These are phyloP conservation scores for Gnomoniopsis sp. DNA, from an alignment of 2,329 filamentous ascomycete genomes.

Conservation along the genomic window DNA sequence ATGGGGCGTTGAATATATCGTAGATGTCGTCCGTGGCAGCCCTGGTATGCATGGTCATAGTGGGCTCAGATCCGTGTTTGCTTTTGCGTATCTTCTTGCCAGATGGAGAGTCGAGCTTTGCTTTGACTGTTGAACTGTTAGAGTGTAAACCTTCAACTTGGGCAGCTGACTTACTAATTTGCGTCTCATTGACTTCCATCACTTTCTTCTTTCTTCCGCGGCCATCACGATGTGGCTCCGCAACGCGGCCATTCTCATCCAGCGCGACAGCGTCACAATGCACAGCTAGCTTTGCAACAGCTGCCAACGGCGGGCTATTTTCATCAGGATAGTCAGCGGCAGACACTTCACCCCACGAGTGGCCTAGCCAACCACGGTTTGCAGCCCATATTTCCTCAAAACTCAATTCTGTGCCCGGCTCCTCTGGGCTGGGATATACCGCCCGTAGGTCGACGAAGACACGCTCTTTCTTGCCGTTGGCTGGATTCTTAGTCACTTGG, in stretches of 20 bases:
- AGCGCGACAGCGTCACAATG: slow-evolving; percentile 43
- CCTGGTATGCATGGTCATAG: slow-evolving; percentile 94
- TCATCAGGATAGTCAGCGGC: slow-evolving; percentile 20
- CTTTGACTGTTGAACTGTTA: slow-evolving; percentile 66
- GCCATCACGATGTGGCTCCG: slow-evolving; percentile 42
- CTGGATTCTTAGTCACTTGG: slow-evolving; percentile 78
- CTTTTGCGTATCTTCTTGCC: slow-evolving; percentile 81
- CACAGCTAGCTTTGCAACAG: slow-evolving; percentile 37
- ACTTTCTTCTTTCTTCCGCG: slow-evolving; percentile 70
- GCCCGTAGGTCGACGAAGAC: slow-evolving; percentile 84
- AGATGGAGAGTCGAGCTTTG: slow-evolving; percentile 86
- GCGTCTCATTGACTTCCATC: slow-evolving; percentile 85
- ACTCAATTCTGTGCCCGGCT: slow-evolving; percentile 71
- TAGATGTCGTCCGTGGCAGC: slow-evolving; percentile 98
- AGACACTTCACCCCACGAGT: slow-evolving; percentile 46
- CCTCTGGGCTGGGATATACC: slow-evolving; percentile 75
- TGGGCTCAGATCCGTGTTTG: slow-evolving; percentile 69
- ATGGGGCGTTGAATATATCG: slow-evolving; percentile 89
- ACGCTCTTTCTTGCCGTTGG: slow-evolving; percentile 78
- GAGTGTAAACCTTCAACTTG: not conserved
- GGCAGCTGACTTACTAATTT: slow-evolving; percentile 67
- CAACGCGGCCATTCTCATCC: slow-evolving; percentile 58
- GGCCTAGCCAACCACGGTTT: slow-evolving; percentile 66
- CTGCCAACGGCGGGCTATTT: slow-evolving; percentile 27
- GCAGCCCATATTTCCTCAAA: slow-evolving; percentile 89